Base-by-base conservation (phyloP, 2,329 filamentous ascomycete species). In the Scleromitrula shiraiana region DNA sequence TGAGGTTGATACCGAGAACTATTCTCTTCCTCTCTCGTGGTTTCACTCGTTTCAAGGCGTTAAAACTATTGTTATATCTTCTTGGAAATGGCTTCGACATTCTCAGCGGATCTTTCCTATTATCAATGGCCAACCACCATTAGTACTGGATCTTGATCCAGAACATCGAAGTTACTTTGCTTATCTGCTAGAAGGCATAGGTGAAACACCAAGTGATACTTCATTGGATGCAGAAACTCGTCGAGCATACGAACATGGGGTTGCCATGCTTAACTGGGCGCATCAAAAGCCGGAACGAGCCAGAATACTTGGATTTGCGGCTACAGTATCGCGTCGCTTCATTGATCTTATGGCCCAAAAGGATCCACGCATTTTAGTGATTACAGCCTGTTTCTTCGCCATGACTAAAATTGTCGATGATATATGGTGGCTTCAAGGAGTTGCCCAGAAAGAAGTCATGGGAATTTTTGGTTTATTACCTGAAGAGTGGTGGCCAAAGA, bases 11-110 rank as follows among this genome's bases (percentile, higher is more conserved):
- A 19, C 27, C 48, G 77, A 80, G 43, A 68, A 68, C 32, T 83
- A 83, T 59, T 68, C 70, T 15, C 64, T 82, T n/a, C 80, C 80
- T 0, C 64, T 82, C 36, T 72, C 76, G 3, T 83, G 78, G 78
- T 83, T 83, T 52, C 79, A 83, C 59, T 75, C 80, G 4, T 83
- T 82, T 58, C 80, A 83, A 57, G 80, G 80, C 9, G 77, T 83
- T 54, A 83, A 83, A 61, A 76, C 79, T 2, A 71, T 83, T 27
- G 79, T 82, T 0, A 75, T 79, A 17, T 73, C 74, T 2, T 80
- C 78, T 12, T 83, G 80, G 80, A 75, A 74, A 49, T 83, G 75
- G 73, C 71, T 83, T 39, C 71, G 78, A 2, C 70, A 71, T 50
- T 82, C 77, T 54, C 67, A 70, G 2, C 70, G 75, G 12, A 76